phyloP scores from a whole-genome alignment of 345 rosid species.

The Geranium rotundifolium region DNA sequence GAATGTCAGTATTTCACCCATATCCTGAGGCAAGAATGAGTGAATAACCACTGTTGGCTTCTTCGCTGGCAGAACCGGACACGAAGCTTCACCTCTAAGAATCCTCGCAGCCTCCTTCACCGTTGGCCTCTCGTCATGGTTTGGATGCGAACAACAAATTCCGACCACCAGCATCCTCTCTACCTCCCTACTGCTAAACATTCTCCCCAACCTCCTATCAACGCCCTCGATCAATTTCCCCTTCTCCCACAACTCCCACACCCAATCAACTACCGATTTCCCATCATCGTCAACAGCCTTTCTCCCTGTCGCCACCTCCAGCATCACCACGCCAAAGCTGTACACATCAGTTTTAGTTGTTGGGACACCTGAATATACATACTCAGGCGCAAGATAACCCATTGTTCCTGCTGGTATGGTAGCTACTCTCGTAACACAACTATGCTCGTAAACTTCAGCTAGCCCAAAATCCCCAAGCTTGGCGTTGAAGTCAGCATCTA shows the following conservation, averaged over 20 bases:
- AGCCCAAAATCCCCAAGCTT: constrained; percentile 79
- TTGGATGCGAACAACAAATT: constrained; percentile 61
- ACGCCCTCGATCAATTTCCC: constrained; percentile 43
- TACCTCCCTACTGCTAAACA: constrained; percentile 36
- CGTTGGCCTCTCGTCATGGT: constrained; percentile 45
- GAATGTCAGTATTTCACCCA: constrained; percentile 9
- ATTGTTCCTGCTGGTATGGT: constrained; percentile 74
- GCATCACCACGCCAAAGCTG: constrained; percentile 72
- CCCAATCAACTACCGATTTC: constrained; percentile 46
- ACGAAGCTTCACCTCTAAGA: constrained; percentile 53
- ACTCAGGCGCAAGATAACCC: constrained; percentile 85
- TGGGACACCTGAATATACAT: constrained; percentile 61
- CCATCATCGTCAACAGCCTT: constrained; percentile 53
- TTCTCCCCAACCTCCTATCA: constrained; percentile 42
- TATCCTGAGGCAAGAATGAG: constrained; percentile 16
- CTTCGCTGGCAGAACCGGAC: constrained; percentile 42
- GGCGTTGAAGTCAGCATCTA: constrained; percentile 64
- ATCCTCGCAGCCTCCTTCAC: constrained; percentile 54
- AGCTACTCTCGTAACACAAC: constrained; percentile 40
- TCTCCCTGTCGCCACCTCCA: constrained; percentile 63
- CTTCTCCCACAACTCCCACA: constrained; percentile 57
- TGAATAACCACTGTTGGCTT: constrained; percentile 46
- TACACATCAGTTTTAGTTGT: constrained; percentile 62
- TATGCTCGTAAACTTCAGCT: constrained; percentile 73
- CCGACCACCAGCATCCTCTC: constrained; percentile 59